A percentile compares a stretch with the other conserved stretches of the same genome.
phyloP scores from a whole-genome alignment of 352 stramenopile genomes.

The Pythium oligandrum region DNA sequence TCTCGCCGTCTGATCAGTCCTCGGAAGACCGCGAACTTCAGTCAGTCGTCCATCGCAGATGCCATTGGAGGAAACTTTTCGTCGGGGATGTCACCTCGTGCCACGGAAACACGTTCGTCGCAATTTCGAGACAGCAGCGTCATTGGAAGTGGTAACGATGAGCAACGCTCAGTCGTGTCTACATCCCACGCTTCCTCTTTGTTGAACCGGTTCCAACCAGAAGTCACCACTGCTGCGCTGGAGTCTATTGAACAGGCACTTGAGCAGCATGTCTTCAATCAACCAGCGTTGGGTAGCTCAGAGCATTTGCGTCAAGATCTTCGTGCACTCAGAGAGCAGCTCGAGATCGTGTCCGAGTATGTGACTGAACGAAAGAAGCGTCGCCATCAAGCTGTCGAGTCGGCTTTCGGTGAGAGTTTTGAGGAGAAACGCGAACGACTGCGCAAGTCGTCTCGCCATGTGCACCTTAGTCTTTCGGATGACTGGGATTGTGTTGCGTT shows the following conservation, averaged over 20 bases:
- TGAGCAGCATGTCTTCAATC: slow-evolving; percentile 45
- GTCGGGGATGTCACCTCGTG: slow-evolving; percentile 6
- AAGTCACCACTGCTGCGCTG: slow-evolving; percentile 45
- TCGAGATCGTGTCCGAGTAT: slow-evolving; percentile 67
- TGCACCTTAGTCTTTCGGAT: slow-evolving; percentile 19
- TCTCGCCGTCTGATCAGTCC: no score
- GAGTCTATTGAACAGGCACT: slow-evolving; percentile 54
- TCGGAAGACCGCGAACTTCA: no score
- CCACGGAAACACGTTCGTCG: slow-evolving; percentile 1
- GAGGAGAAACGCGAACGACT: slow-evolving; percentile 73
- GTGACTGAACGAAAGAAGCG: slow-evolving; percentile 56
- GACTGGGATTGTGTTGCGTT: slow-evolving; percentile 84
- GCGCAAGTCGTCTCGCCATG: slow-evolving; percentile 42
- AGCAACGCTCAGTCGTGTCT: slow-evolving; percentile 42
- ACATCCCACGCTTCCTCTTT: slow-evolving; percentile 30
- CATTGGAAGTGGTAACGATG: slow-evolving; percentile 23
- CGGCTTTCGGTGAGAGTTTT: slow-evolving; percentile 80
- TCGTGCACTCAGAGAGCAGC: slow-evolving; percentile 56
- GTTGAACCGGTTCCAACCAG: slow-evolving; percentile 59
- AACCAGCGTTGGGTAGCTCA: slow-evolving; percentile 21
- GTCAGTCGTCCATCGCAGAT: slow-evolving; percentile 4
- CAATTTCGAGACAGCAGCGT: slow-evolving; percentile 9
- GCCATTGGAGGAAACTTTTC: slow-evolving; percentile 13
- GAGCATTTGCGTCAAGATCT: slow-evolving; percentile 43
- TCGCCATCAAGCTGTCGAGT: slow-evolving; percentile 64